Conservation (phyloP, 139 green algal genomes). For the Picochlorum sp. region DNA sequence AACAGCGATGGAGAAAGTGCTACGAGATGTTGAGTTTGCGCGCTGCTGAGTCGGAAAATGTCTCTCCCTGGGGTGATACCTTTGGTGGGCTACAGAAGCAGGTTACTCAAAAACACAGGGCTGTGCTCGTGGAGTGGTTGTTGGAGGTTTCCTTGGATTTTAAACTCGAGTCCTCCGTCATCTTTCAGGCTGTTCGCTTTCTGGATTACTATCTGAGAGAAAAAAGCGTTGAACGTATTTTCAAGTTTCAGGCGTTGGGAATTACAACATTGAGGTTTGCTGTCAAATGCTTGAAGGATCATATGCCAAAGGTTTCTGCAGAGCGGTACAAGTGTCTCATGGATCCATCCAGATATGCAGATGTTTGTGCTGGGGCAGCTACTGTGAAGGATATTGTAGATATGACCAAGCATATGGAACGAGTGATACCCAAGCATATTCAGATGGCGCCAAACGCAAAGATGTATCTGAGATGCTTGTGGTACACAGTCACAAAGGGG, state of each 20-base stretch:
- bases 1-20: conserved; percentile 31
- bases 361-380: conserved; percentile 43
- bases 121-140: conserved; percentile 43
- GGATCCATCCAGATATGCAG: conserved; percentile 37
- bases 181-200: conserved; percentile 48
- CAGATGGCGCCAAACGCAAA: conserved; percentile 40
- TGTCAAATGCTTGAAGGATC: conserved; percentile 31
- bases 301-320: conserved; percentile 4
- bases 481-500: conserved; percentile 34
- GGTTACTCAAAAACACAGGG: conserved; percentile 31
- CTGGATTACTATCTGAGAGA: conserved; percentile 44
- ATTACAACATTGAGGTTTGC: conserved; percentile 43
- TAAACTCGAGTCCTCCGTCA: conserved; percentile 44
- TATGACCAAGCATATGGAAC: conserved; percentile 29
- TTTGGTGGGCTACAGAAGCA: conserved; percentile 24
- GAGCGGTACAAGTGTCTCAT: conserved; percentile 16
- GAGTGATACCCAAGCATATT: conserved; percentile 14
- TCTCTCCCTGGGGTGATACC: conserved; percentile 5
- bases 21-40: conserved; percentile 40
- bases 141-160: conserved; percentile 53
- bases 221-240: conserved; percentile 17
- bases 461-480: conserved; percentile 50
- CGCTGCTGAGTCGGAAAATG: conserved; percentile 19
- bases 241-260: conserved; percentile 48
- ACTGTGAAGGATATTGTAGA: conserved; percentile 39